Evolutionary conservation across 164 flowering plant genomes (phyloP), one percentile per base, ranked within the genome.

Genomic region (Vitis amurensis): DNA sequence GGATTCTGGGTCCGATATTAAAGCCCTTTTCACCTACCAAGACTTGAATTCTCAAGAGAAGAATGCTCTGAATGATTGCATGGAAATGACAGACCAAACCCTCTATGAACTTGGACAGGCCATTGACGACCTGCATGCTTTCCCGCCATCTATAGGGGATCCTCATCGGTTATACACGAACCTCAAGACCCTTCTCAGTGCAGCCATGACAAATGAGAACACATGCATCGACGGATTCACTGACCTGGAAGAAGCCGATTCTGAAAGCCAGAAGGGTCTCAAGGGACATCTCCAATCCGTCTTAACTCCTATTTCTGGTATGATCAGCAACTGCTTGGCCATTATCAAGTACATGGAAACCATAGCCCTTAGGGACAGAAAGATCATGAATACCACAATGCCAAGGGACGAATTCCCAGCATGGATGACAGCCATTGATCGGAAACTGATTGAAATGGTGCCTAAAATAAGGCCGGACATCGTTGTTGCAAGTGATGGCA

Each of bases 151-250:
- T 7, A 17, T 13, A 3, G 50, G 59, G 2, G 29, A 51, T 30
- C 17, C 9, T 47, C 70, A 47, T 8, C 55, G 53, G 37, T 72
- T 68, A 50, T 79, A 76, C 44, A 72, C 68, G 1, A 79, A 80
- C 51, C 59, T 84, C 71, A 82, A 77, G 68, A 78, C 81, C 73
- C 75, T 82, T 3, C 68, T 86, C 55, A 82, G 87, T 50, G 89
- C 89, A 3, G 87, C 84, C 47, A 83, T 86, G 85, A 83, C 86
- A 2, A 86, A 86, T 63, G 82, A 77, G 77, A 69, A 81, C 61
- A 71, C 89, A 2, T 86, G 89, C 77, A 73, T 78, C 29, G 79
- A 80, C 23, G 86, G 88, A 15, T 69, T 85, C 48, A 50, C 51
- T 11, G 86, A 79, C 29, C 64, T 79, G 53, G 84, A 74, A 61